A percentile compares a stretch with the other conserved stretches of the same genome.
Conservation (phyloP, 495 filamentous ascomycete species). For the Penicillium waksmanii region DNA sequence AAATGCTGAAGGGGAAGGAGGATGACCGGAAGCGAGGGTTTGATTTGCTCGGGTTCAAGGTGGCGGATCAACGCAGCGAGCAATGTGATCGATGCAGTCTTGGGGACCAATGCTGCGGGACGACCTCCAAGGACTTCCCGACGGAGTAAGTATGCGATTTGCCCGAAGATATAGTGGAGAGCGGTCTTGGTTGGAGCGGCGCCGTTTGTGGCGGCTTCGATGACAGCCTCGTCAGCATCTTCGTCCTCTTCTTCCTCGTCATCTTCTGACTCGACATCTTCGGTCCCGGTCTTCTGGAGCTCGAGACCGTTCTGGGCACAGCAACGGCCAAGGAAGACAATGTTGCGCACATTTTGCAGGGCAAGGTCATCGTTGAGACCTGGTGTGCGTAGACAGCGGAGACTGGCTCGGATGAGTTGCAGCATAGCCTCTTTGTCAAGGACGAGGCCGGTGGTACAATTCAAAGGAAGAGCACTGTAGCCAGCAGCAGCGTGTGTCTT, state of each 20-base stretch:
- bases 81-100: conserved; percentile 75
- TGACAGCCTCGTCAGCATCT: conserved; percentile 36
- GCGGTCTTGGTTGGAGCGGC: conserved; percentile 43
- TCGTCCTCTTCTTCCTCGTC: conserved; percentile 33
- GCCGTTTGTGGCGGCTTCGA: conserved; percentile 22
- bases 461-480: conserved; percentile 61
- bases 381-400: conserved; percentile 67
- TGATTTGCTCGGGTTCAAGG: conserved; percentile 59
- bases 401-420: conserved; percentile 62
- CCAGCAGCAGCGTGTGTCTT: conserved; percentile 57
- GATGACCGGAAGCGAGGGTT: conserved; percentile 61
- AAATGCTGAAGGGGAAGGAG: conserved; percentile 82
- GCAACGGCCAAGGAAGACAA: conserved; percentile 73
- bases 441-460: conserved; percentile 69
- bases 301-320: conserved; percentile 65
- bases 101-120: conserved; percentile 64
- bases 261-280: conserved; percentile 46
- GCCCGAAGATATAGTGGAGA: conserved; percentile 73
- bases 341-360: conserved; percentile 72
- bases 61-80: conserved; percentile 63
- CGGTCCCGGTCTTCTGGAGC: conserved; percentile 43
- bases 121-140: conserved; percentile 70
- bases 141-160: conserved; percentile 76
- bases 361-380: conserved; percentile 69
- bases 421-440: conserved; percentile 67